Evolutionary conservation across 2,329 filamentous ascomycete species (phyloP), one percentile per base, ranked within the genome.

Genomic region (Penicillium sp.): DNA sequence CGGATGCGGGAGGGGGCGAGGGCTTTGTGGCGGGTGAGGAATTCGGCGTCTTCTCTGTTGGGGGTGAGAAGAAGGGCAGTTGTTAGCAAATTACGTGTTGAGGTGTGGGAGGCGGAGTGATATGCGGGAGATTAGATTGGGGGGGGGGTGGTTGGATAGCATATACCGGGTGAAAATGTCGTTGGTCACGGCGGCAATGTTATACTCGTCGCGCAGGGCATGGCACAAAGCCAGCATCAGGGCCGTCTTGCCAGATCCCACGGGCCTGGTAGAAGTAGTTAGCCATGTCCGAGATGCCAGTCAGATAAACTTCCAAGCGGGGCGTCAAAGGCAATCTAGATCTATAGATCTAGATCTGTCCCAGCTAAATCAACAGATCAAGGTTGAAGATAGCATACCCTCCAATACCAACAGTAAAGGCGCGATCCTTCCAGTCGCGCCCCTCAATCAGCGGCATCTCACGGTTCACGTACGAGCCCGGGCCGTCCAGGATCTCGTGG

Each of bases 351-450:
- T 37, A 25, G n/a, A 28, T 31, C 8, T 25, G 25, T 5, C 25
- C 25, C 12, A 37, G 34, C 22, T 34, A 15, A 28, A 7, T 17
- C 3, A 1, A 25, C 6, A 20, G 37, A 20, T 51, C 14, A 7
- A 37, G 20, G 20, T 20, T 20, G 20, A 42, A 41, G 42, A 39
- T 37, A 7, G 59, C 86, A 68, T 83, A 96, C 92, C 95, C 95
- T 79, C 95, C 95, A 78, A 98, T 98, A n/a, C 95, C 95, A 71
- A 99, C 85, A 4, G 95, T 98, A 72, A 97, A 99, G 14, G 93
- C 93, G 59, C 95, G 85, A 65, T 96, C 91, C 31, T 84, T 84
- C 91, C 93, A 99, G 73, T 93, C 84, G 56, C 94, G 85, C 11
- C 92, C 92, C 67, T 96, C 90, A 64, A 92, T 86, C 58, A 98